These are phyloP conservation scores for Aureobasidium sp. DNA, from an alignment of 2,329 filamentous ascomycete species.

Conservation along the genomic window DNA sequence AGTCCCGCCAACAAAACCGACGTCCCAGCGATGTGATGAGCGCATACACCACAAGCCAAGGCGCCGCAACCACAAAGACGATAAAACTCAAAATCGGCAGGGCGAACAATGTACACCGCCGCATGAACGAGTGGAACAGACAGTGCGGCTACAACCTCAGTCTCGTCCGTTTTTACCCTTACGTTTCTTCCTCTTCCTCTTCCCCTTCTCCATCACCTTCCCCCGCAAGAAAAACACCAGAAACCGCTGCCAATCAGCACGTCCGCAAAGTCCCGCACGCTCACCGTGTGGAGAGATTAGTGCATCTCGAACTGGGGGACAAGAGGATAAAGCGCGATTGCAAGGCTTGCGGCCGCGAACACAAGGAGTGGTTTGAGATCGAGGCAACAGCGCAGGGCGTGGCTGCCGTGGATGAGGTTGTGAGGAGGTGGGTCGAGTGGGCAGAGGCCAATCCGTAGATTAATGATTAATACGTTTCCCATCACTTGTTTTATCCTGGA, in stretches of 20 bases:
- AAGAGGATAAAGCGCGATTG: slow-evolving; percentile 56
- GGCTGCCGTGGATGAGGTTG: slow-evolving; percentile 59
- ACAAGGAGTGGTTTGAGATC: slow-evolving; percentile 93
- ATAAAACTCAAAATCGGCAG: slow-evolving; percentile 59
- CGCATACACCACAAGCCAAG: slow-evolving; percentile 22
- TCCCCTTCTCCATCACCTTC: slow-evolving; percentile 18
- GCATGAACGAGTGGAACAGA: slow-evolving; percentile 85
- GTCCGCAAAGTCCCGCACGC: slow-evolving; percentile 71
- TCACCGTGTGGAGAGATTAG: slow-evolving; percentile 78
- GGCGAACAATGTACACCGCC: slow-evolving; percentile 74
- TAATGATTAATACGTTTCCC: neutral
- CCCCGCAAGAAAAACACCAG: slow-evolving; percentile 17
- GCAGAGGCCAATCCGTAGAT: slow-evolving; percentile 41
- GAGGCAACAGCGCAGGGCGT: slow-evolving; percentile 64
- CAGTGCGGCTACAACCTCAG: slow-evolving; percentile 88
- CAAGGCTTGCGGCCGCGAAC: slow-evolving; percentile 68
- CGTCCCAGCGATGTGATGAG: slow-evolving; percentile 27
- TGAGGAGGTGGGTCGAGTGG: slow-evolving; percentile 81
- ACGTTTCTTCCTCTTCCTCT: slow-evolving; percentile 40
- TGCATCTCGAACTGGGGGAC: slow-evolving; percentile 76
- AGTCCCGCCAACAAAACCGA: no score
- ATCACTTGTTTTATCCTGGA: no score
- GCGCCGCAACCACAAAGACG: slow-evolving; percentile 43
- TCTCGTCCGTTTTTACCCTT: slow-evolving; percentile 85
- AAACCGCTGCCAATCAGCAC: slow-evolving; percentile 12